Base-by-base conservation (phyloP, 2,329 filamentous ascomycete species). In the Tolypocladium nubicola region DNA sequence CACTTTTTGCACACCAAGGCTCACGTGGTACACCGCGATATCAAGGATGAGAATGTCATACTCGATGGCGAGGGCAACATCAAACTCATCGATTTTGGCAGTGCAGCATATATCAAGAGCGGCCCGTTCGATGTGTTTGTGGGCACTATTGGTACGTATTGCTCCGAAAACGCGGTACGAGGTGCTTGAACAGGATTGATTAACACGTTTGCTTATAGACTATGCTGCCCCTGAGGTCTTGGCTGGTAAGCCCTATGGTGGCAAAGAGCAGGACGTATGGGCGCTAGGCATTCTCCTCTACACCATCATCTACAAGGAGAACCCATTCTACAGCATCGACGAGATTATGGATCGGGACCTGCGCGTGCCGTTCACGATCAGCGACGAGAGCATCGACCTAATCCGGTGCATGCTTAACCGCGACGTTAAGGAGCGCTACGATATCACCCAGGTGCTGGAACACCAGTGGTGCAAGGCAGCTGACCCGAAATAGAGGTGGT, bases 251-350 rank as follows among this genome's bases (percentile, higher is more conserved):
- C 88, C 92, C 19, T 99, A 99, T 73, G 84, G 88, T 63, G 94
- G 94, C 67, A 96, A 95, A 73, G 93, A 96, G 71, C 94, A 99
- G 76, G 94, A 99, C 68, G 91, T 99, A 37, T 99, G 94, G 94
- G 94, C 94, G 1, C 81, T 99, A 19, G 94, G 94, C 30, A 97
- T 99, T 67, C 81, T 99, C 33, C 83, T 99, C 16, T 99, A 99
- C 77, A 99, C 94, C 35, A 97, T 99, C 68, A 88, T 97, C 67
- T 99, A 99, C 81, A 99, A 97, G 75, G 94, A 99, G 75, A 99
- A 99, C 68, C 93, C 94, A 0, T 99, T 97, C 73, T 97, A 97
- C 80, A 95, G 89, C 73, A 94, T 97, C 67, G 94, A 99, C 71
- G 94, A 99, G 77, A 99, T 99, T 68, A 95, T 97, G 83, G 94